phyloP scores from a whole-genome alignment of 73 alveolate species.

The Stentor coeruleus region DNA sequence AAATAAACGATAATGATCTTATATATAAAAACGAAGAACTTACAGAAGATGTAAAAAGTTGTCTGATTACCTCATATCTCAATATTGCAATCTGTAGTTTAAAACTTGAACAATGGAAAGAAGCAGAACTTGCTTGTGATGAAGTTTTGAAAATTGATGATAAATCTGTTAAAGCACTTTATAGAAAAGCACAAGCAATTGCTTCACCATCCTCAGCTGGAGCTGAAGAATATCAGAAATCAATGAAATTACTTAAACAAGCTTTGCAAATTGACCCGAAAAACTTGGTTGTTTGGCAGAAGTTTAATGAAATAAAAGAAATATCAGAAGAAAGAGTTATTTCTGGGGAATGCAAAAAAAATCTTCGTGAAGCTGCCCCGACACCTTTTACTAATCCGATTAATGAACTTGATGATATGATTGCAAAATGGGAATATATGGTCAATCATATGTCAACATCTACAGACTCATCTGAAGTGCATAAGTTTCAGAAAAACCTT shows the following conservation, averaged over 20 bases:
- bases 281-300: not conserved
- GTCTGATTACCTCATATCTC: constrained; percentile 32
- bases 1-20: constrained; percentile 32
- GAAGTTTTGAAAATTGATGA: constrained; percentile 45
- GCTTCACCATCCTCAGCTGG: constrained; percentile 6
- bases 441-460: not conserved
- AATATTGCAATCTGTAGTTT: constrained; percentile 50
- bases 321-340: not conserved
- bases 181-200: constrained; percentile 44
- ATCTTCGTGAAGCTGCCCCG: not conserved
- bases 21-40: constrained; percentile 24
- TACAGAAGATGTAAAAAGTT: constrained; percentile 1
- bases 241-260: not conserved
- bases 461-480: not conserved
- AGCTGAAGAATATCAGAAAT: not conserved
- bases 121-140: constrained; percentile 37
- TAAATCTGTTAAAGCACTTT: constrained; percentile 45
- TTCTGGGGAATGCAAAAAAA: not conserved
- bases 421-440: constrained; percentile 6
- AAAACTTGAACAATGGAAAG: constrained; percentile 35
- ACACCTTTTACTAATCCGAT: not conserved
- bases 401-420: not conserved
- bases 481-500: not conserved
- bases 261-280: constrained; percentile 8
- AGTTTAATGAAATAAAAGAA: not conserved